Evolutionary conservation across 1,284 basidiomycete genomes (phyloP), one percentile per base, ranked within the genome.

Genomic region (Pseudozyma hubeiensis): DNA sequence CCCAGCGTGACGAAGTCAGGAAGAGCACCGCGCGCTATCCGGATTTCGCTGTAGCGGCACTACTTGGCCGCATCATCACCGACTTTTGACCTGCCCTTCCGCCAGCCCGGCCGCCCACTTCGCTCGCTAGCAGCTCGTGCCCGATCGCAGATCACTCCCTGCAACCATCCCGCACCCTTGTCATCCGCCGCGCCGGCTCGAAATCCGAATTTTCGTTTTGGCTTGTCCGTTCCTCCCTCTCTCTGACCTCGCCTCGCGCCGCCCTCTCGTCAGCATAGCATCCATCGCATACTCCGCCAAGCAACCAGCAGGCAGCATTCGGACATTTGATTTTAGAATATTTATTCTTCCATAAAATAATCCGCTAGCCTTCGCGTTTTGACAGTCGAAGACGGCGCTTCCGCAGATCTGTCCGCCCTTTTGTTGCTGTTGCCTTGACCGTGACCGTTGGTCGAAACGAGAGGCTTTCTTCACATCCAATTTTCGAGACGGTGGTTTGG

Each of bases 401-500:
- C 24, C 24, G 24, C 24, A 24, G 24, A 24, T 24, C 24, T 24
- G 24, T 24, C 24, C 24, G 24, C 24, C 24, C 24, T 24, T 24
- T 24, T 24, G 24, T 24, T 24, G 24, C 24, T 24, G 24, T 24
- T 24, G 24, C 24, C 24, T 24, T 24, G 24, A 24, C 24, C 24
- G 24, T 2, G 24, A 24, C 33, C 30, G n/a, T 29, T 35, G 46
- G 35, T 46, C 24, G 29, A 47, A 47, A 37, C 30, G n/a, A 33
- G 14, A 24, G 24, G 24, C 24, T 24, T 24, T 24, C 24, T 24
- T 24, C 24, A 24, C 24, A 24, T 24, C 16, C 34, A 10, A 31
- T 31, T 40, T 47, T 55, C 45, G 45, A 55, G 24, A 55, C 53
- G 44, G 53, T 48, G 44, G 53, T 40, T 51, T 50, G 33, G 30